These are phyloP conservation scores for Globisporangium canariense DNA, from an alignment of 352 stramenopile genomes.

Conservation along the genomic window DNA sequence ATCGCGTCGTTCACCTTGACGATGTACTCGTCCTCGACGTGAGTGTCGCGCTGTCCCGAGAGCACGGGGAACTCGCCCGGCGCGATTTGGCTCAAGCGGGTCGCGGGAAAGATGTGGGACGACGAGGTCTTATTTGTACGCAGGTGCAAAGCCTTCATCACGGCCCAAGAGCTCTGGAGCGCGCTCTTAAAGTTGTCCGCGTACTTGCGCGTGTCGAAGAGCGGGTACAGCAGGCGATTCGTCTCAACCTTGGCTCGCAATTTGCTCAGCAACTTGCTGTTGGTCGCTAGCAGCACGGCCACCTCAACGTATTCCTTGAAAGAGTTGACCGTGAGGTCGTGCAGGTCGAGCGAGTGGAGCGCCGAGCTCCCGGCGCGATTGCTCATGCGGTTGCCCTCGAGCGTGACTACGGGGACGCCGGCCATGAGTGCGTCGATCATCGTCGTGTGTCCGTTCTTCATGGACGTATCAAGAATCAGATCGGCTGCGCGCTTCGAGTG, in stretches of 20 bases:
- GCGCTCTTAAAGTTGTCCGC: conserved; percentile 41
- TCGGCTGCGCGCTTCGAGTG: conserved; percentile 67
- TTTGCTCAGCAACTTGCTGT: conserved; percentile 25
- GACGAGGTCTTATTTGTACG: not conserved
- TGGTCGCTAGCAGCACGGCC: conserved; percentile 47
- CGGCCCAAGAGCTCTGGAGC: conserved; percentile 46
- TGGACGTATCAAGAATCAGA: conserved; percentile 72
- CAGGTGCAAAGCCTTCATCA: conserved; percentile 20
- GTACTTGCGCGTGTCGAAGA: conserved; percentile 72
- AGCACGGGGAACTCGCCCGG: conserved; percentile 35
- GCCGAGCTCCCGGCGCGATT: conserved; percentile 62
- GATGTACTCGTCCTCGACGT: conserved; percentile 39
- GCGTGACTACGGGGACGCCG: conserved; percentile 65
- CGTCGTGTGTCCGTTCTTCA: conserved; percentile 86
- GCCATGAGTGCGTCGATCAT: conserved; percentile 76
- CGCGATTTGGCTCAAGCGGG: conserved; percentile 11
- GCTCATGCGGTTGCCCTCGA: conserved; percentile 68
- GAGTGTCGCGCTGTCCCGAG: conserved; percentile 31
- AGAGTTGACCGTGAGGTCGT: conserved; percentile 58
- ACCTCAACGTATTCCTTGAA: conserved; percentile 83
- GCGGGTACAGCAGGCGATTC: conserved; percentile 36
- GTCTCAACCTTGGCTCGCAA: conserved; percentile 41
- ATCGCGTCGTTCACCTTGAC: conserved; percentile 29
- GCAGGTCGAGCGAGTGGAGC: conserved; percentile 42
- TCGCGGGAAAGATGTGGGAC: conserved; percentile 45